A percentile compares a stretch with the other conserved stretches of the same genome.
Conservation (phyloP, 257 asterid species). For the Solanum gandarillasii region DNA sequence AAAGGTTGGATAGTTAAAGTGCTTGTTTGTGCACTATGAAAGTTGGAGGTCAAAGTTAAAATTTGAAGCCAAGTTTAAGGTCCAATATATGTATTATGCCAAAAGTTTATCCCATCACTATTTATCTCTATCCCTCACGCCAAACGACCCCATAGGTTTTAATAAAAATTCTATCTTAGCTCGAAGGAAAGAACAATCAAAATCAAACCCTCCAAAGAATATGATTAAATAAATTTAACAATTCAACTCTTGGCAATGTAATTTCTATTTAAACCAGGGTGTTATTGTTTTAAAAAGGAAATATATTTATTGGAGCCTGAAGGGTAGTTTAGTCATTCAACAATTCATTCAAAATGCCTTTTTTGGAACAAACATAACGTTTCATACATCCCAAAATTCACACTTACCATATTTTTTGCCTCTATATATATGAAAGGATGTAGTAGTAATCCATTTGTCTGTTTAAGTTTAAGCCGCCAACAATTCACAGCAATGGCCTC, state of each 20-base stretch:
- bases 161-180: neutral
- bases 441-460: neutral
- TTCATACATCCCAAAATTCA: neutral
- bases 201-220: neutral
- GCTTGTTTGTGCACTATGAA: too few species aligned
- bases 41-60: too few species aligned
- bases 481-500: constrained; percentile 34
- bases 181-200: neutral
- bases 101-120: too few species aligned
- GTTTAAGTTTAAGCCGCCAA: neutral
- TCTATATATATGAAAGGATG: neutral
- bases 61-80: too few species aligned
- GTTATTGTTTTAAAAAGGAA: neutral
- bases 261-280: neutral
- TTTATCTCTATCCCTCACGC: too few species aligned
- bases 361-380: neutral
- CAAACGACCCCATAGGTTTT: neutral
- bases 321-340: neutral
- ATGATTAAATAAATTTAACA: neutral
- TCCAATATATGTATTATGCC: too few species aligned
- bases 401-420: neutral
- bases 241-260: neutral
- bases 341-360: neutral
- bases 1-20: too few species aligned
- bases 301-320: too few species aligned